A percentile compares a stretch with the other conserved stretches of the same genome.
Evolutionary conservation across 2,329 filamentous ascomycete species (phyloP).

Genomic region (Beauveria bassiana): DNA sequence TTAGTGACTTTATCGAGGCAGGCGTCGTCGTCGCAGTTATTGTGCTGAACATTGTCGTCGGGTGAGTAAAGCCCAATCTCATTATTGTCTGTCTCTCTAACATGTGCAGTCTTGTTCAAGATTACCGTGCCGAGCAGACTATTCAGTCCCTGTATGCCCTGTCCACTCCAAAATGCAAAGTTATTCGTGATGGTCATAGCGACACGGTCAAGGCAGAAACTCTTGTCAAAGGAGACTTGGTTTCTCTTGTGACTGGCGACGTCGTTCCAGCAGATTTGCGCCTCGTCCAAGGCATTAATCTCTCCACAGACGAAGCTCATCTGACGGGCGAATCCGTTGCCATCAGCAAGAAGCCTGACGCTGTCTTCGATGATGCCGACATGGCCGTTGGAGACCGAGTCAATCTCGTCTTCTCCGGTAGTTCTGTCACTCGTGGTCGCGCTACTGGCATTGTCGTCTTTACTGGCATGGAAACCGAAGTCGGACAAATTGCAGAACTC

Average conservation of each 20-base stretch:
- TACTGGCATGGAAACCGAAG: slow-evolving; percentile 67
- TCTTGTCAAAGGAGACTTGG: slow-evolving; percentile 60
- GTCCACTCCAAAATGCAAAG: slow-evolving; percentile 51
- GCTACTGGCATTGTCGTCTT: slow-evolving; percentile 61
- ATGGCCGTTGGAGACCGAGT: slow-evolving; percentile 60
- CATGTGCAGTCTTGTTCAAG: slow-evolving; percentile 44
- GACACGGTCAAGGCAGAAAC: slow-evolving; percentile 46
- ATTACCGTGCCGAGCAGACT: slow-evolving; percentile 54
- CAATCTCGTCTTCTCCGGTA: slow-evolving; percentile 65
- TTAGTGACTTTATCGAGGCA: slow-evolving; percentile 56
- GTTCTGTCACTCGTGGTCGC: slow-evolving; percentile 63
- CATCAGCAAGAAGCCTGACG: slow-evolving; percentile 56
- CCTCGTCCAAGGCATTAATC: slow-evolving; percentile 59
- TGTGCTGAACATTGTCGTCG: slow-evolving; percentile 59
- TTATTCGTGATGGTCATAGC: slow-evolving; percentile 45
- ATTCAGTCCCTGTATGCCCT: slow-evolving; percentile 53
- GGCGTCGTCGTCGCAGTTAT: slow-evolving; percentile 58
- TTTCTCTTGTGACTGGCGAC: slow-evolving; percentile 55
- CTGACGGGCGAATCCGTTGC: slow-evolving; percentile 67
- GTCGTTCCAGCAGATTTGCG: slow-evolving; percentile 64
- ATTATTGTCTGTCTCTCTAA: neutral
- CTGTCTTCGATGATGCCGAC: slow-evolving; percentile 42
- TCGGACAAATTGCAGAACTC: slow-evolving; percentile 67
- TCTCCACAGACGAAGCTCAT: slow-evolving; percentile 68
- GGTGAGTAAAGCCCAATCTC: slow-evolving; percentile 30